Evolutionary conservation across 2,329 filamentous ascomycete species (phyloP).

Genomic region (Diplodia scrobiculata): DNA sequence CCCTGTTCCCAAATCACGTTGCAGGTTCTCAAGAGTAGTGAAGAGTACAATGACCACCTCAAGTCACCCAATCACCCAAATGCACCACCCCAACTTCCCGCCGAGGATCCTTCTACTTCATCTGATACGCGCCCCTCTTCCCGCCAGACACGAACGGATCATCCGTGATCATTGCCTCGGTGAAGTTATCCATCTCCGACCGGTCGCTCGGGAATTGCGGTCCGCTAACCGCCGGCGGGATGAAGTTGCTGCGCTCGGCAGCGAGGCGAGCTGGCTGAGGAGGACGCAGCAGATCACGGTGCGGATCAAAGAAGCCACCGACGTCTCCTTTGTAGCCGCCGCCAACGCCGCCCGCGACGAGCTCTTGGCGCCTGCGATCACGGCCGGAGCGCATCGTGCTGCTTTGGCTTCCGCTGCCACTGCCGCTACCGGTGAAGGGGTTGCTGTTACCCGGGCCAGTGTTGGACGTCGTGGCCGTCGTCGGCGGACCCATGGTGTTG

Average conservation of each 20-base stretch:
- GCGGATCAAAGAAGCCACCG: background rate
- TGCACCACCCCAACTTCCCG: no score
- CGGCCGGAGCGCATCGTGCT: background rate
- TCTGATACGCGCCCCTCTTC: background rate
- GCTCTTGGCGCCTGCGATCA: background rate
- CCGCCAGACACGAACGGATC: background rate
- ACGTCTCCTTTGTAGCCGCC: background rate
- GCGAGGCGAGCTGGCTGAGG: background rate
- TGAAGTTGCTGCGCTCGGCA: background rate
- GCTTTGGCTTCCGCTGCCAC: background rate
- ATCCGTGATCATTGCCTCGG: background rate
- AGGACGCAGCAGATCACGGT: background rate
- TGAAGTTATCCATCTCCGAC: slow-evolving; percentile 1
- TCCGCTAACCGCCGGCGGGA: background rate
- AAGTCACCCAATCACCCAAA: background rate
- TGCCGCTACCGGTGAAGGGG: background rate
- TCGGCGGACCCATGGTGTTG: slow-evolving; percentile 17
- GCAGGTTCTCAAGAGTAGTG: background rate
- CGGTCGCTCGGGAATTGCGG: background rate
- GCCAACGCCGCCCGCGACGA: background rate
- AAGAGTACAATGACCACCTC: background rate
- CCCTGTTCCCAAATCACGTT: background rate
- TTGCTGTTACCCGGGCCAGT: background rate
- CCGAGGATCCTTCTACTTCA: background rate
- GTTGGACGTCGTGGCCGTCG: background rate